Evolutionary conservation across 208 protist genomes (phyloP), one percentile per base, ranked within the genome.

Genomic region (Acanthamoeba culbertsoni): DNA sequence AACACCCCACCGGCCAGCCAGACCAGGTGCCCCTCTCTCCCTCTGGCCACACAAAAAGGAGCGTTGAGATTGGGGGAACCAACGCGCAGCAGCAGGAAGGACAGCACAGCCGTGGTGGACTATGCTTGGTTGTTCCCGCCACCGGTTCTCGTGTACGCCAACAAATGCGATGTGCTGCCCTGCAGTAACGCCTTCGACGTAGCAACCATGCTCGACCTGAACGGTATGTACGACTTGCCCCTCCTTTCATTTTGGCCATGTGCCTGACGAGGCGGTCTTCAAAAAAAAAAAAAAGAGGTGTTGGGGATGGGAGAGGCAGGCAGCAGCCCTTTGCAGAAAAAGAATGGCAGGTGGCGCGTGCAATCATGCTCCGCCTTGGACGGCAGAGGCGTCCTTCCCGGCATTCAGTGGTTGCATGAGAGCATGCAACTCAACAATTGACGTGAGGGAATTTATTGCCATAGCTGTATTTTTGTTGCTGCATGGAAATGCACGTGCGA

Each of bases 341-440:
- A 62, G 33, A 43, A 18, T 3, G 57, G 57, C 4, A 28, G 57
- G 5, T 90, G 82, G 82, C 82, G 82, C 18, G 82, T 90, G 48
- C 82, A 90, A 35, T 68, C 33, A 1, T 90, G 82, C 82, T 90
- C 53, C n/a, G 82, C 82, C 48, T 3, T 90, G 37, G 82, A 90
- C 37, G 82, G 82, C 82, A 7, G 82, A 71, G 82, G 82, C 26
- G 82, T 90, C 53, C 37, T 90, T 16, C 82, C 82, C 1, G 82
- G 82, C 57, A 48, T 90, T 10, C 53, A 65, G 20, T 90, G 82
- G 82, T 35, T 90, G 82, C 82, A 90, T 31, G 82, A 90, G 3
- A 90, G 57, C 82, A 90, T 90, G 82, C 82, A 68, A 23, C 28
- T 43, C 37, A 82, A 82, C 71, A 82, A 82, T 43, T 82, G 23